Evolutionary conservation across 108 stramenopile species (phyloP).

Genomic region (Cyclotella kingstonii): DNA sequence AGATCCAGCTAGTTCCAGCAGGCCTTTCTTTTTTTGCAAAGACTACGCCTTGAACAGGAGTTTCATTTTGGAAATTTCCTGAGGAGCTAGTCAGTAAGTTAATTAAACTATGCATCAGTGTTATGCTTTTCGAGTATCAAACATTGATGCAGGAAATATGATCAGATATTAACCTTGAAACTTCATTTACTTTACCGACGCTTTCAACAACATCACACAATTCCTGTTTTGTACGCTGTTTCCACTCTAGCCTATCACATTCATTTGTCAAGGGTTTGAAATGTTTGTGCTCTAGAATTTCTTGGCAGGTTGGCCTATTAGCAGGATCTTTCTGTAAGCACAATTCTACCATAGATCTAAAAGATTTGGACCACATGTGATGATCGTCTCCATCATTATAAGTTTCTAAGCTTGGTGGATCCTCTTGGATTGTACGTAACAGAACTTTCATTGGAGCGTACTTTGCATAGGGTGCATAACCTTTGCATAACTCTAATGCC

Average conservation of each 20-base stretch:
- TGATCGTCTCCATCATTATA: constrained; percentile 79
- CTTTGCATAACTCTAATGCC: constrained; percentile 97
- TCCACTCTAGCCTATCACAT: constrained; percentile 32
- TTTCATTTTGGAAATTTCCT: constrained; percentile 41
- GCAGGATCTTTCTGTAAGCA: constrained; percentile 85
- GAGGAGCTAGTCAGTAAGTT: too few relatives aligned
- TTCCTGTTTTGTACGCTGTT: constrained; percentile 43
- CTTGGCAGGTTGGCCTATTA: constrained; percentile 67
- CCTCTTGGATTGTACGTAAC: constrained; percentile 93
- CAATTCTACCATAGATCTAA: constrained; percentile 57
- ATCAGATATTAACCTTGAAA: not conserved
- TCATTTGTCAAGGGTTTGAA: constrained; percentile 46
- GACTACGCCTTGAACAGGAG: constrained; percentile 49
- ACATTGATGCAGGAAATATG: too few relatives aligned
- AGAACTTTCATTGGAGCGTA: constrained; percentile 97
- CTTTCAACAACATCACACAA: constrained; percentile 66
- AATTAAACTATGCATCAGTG: too few relatives aligned
- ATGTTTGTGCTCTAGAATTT: constrained; percentile 56
- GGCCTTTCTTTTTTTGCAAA: constrained; percentile 59
- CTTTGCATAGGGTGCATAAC: constrained; percentile 96
- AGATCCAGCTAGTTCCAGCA: constrained; percentile 87
- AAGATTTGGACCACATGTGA: constrained; percentile 62
- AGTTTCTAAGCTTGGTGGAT: constrained; percentile 87
- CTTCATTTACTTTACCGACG: constrained; percentile 43
- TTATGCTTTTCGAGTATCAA: too few relatives aligned